phyloP scores from a whole-genome alignment of 2,329 filamentous ascomycete species.

The Talaromyces sp. region DNA sequence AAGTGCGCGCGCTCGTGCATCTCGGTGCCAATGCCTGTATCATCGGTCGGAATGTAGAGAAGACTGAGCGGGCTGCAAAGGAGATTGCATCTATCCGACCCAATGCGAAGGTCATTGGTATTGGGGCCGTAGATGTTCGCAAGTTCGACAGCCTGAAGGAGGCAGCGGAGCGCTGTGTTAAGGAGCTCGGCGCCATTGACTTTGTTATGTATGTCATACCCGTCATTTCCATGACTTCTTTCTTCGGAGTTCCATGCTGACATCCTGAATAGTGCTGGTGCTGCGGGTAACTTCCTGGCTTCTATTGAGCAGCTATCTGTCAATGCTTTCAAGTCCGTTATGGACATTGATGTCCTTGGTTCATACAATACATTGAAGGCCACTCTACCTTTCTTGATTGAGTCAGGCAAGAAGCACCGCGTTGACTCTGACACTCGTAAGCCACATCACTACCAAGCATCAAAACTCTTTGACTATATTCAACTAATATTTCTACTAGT shows the following conservation, averaged over 20 bases:
- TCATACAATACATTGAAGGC: conserved; percentile 96
- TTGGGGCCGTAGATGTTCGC: conserved; percentile 75
- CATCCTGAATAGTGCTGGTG: conserved; percentile 68
- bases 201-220: conserved; percentile 73
- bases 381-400: conserved; percentile 76
- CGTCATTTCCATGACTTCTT: background rate
- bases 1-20: conserved; percentile 87
- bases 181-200: conserved; percentile 85
- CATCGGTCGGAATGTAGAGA: conserved; percentile 83
- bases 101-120: conserved; percentile 82
- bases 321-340: conserved; percentile 93
- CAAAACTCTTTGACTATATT: background rate
- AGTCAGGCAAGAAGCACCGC: conserved; percentile 68
- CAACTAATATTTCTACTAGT: conserved; percentile 17
- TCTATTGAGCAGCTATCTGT: conserved; percentile 78
- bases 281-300: conserved; percentile 92
- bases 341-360: conserved; percentile 93
- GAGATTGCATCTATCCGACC: conserved; percentile 78
- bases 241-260: conserved; percentile 11
- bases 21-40: conserved; percentile 94
- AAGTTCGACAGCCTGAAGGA: conserved; percentile 68
- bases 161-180: conserved; percentile 77
- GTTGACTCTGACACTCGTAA: conserved; percentile 60
- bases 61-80: conserved; percentile 78
- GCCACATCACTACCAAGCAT: conserved; percentile 9